phyloP scores from a whole-genome alignment of 257 asterid species.

The Ophiorrhiza pumila region DNA sequence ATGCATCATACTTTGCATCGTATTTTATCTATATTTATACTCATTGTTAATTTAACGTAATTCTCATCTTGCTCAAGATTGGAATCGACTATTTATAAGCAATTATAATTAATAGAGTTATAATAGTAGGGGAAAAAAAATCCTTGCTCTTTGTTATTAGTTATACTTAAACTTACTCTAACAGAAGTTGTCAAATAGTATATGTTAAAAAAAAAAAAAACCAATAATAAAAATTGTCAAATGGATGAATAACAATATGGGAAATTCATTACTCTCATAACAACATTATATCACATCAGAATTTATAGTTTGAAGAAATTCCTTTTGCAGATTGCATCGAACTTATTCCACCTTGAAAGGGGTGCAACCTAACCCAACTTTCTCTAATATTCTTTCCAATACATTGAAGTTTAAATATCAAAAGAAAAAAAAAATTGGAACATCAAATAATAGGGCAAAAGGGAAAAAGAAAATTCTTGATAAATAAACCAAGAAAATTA shows the following conservation, averaged over 20 bases:
- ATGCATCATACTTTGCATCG: too few species aligned
- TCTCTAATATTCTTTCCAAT: background rate
- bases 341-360: constrained; percentile 27
- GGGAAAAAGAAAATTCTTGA: background rate
- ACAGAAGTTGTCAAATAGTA: too few species aligned
- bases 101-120: too few species aligned
- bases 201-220: background rate
- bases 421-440: too few species aligned
- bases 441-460: constrained; percentile 1
- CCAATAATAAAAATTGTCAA: background rate
- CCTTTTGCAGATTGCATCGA: constrained; percentile 2
- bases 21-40: too few species aligned
- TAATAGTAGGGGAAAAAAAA: too few species aligned
- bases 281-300: too few species aligned
- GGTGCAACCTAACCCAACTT: constrained; percentile 21
- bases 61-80: too few species aligned
- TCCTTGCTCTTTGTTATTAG: too few species aligned
- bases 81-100: too few species aligned
- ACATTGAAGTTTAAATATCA: background rate
- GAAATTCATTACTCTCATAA: background rate
- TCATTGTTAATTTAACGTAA: too few species aligned
- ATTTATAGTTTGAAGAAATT: background rate
- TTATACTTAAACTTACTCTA: too few species aligned
- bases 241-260: background rate
- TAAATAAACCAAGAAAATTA: background rate